Base-by-base conservation (phyloP, 1,139 yeast species). In the Suhomyces kunorum region DNA sequence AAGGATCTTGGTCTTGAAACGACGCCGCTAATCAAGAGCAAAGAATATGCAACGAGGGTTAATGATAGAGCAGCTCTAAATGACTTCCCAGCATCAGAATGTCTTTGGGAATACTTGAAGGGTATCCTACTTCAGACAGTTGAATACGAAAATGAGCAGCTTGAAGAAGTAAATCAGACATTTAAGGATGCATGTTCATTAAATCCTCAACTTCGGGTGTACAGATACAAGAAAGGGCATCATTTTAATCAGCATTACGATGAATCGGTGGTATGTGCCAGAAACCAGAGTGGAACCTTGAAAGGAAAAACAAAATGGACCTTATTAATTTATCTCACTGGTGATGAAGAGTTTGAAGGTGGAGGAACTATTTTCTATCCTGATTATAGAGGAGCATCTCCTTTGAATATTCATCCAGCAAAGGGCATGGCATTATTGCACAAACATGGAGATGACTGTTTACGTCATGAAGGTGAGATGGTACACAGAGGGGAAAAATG, bases 381-480 rank as follows among this genome's bases (percentile, higher is more conserved):
- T 1, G 66, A 66, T 4, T 28, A 39, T 8, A 55, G 60, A 11
- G 59, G 59, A 1, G 54, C 51, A 1, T 38, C 41, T 4, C 52
- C 56, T 4, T 44, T 71, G 37, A 66, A 64, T 35, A 64, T 80
- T 1, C 75, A 72, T 42, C 84, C 85, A 0, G 51, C 59, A 9
- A 71, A 68, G 47, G 87, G 87, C 0, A 68, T 76, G 75, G 83
- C 83, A 0, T 63, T 81, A 32, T 59, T 81, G 36, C 87, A 81
- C 52, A 80, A 80, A 47, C 87, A 81, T 53, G 87, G 87, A 0
- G 81, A 78, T 43, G 83, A 80, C 49, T 81, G 87, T 53, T 55
- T 81, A 48, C 56, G 71, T 38, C 87, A 81, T 49, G 86, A 81
- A 51, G 86, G 80, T 2, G 76, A 75, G 46, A 48, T 68, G 39